Evolutionary conservation across 2,329 filamentous ascomycete genomes (phyloP).

Genomic region (Chaetomium strumarium): DNA sequence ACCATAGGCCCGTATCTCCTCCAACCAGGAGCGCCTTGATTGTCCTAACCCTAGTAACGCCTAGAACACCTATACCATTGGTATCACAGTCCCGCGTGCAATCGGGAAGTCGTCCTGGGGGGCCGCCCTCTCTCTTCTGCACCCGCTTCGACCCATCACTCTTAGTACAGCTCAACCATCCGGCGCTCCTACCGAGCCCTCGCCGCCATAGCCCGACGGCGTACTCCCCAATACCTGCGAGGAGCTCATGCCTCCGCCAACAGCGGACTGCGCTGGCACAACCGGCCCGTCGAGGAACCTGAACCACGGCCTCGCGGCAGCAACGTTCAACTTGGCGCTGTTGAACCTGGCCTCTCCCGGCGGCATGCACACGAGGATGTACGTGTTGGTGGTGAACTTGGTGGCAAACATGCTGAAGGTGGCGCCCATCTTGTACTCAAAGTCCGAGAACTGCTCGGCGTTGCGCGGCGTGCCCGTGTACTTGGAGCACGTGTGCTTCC

Average conservation of each 20-base stretch:
- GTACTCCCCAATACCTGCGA: neutral
- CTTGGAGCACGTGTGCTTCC: constrained; percentile 77
- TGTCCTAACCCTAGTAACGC: constrained; percentile 4
- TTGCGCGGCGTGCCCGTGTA: constrained; percentile 77
- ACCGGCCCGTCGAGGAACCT: constrained; percentile 55
- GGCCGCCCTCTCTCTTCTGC: too few species aligned
- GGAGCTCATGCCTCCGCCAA: neutral
- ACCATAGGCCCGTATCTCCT: too few species aligned
- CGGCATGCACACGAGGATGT: constrained; percentile 85
- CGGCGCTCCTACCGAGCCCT: neutral
- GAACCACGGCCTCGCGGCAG: constrained; percentile 79
- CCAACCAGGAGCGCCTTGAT: neutral
- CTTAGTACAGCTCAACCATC: neutral
- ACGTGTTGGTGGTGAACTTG: constrained; percentile 95
- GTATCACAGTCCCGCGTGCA: constrained; percentile 1
- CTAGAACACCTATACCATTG: constrained; percentile 10
- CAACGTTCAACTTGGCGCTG: constrained; percentile 81
- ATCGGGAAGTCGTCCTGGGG: too few species aligned
- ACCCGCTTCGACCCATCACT: neutral
- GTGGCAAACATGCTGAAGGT: constrained; percentile 91
- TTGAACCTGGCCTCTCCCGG: constrained; percentile 91
- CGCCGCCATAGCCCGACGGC: constrained; percentile 5
- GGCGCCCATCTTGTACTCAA: constrained; percentile 70
- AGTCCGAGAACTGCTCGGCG: constrained; percentile 72
- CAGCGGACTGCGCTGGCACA: constrained; percentile 24